These are phyloP conservation scores for Ceratobasidium sp. DNA, from an alignment of 1,284 basidiomycete genomes.

Conservation along the genomic window DNA sequence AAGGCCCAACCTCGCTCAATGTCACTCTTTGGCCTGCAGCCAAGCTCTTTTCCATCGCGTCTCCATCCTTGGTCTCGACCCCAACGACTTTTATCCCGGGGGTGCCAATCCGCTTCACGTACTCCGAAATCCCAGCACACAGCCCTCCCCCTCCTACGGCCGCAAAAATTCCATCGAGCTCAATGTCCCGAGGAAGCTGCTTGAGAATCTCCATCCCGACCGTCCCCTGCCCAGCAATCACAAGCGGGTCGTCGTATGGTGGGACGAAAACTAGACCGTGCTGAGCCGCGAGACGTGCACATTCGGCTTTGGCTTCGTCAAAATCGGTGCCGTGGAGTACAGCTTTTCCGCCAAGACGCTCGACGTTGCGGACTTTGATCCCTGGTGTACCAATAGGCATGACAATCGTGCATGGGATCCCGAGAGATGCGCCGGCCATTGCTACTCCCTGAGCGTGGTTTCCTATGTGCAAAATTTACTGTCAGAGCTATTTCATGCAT, in stretches of 20 bases:
- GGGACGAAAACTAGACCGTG: slow-evolving; percentile 92
- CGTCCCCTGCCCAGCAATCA: slow-evolving; percentile 98
- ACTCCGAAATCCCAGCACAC: slow-evolving; percentile 87
- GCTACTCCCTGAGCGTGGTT: slow-evolving; percentile 99
- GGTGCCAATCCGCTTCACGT: slow-evolving; percentile 91
- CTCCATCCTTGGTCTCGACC: slow-evolving; percentile 95
- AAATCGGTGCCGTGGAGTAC: slow-evolving; percentile 93
- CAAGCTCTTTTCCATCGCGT: slow-evolving; percentile 88
- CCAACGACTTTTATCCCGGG: slow-evolving; percentile 86
- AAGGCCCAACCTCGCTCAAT: slow-evolving; percentile 91
- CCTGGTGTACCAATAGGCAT: slow-evolving; percentile 96
- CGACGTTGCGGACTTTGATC: slow-evolving; percentile 96
- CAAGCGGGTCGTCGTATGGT: slow-evolving; percentile 95
- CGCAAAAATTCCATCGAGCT: slow-evolving; percentile 87
- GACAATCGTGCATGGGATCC: slow-evolving; percentile 95
- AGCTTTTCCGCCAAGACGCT: slow-evolving; percentile 91
- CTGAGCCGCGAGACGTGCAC: slow-evolving; percentile 77
- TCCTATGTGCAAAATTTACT: slow-evolving; percentile 58
- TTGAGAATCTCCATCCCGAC: slow-evolving; percentile 94
- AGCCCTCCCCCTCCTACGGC: slow-evolving; percentile 94
- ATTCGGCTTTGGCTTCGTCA: slow-evolving; percentile 96
- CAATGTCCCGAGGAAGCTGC: slow-evolving; percentile 72
- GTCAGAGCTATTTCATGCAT: background rate
- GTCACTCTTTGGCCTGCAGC: slow-evolving; percentile 80
- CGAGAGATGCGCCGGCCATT: slow-evolving; percentile 84